These are phyloP conservation scores for Solanum chaucha DNA, from an alignment of 257 asterid genomes.

Conservation along the genomic window DNA sequence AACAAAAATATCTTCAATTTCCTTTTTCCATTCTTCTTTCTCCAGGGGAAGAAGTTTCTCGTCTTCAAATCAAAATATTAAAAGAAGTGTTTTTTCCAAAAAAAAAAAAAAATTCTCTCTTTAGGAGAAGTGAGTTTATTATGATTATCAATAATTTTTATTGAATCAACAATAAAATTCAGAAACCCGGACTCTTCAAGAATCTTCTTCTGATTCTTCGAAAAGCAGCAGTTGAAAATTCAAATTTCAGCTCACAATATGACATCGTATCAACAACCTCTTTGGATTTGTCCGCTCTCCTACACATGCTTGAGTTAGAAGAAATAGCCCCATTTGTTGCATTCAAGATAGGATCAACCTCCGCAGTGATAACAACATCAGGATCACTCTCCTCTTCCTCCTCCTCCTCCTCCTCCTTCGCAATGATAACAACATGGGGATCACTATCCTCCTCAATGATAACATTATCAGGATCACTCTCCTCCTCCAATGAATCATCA, in stretches of 20 bases:
- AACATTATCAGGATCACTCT: too few relatives aligned
- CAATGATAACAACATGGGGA: too few relatives aligned
- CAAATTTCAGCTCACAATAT: neutral
- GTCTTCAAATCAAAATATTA: slow-evolving; percentile 47
- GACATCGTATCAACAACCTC: neutral
- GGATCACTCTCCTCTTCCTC: too few relatives aligned
- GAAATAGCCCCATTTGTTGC: neutral
- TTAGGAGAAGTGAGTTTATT: slow-evolving; percentile 1
- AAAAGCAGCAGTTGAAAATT: neutral
- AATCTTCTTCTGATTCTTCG: neutral
- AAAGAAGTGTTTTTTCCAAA: slow-evolving; percentile 11
- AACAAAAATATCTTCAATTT: slow-evolving; percentile 31
- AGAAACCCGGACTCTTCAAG: neutral
- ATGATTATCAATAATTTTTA: slow-evolving; percentile 10
- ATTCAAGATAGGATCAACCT: neutral
- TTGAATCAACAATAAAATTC: slow-evolving; percentile 9
- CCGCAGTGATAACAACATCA: neutral
- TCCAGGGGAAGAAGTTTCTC: slow-evolving; percentile 15
- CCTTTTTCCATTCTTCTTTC: slow-evolving; percentile 33
- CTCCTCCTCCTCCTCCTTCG: too few relatives aligned
- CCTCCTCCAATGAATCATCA: neutral
- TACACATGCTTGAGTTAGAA: neutral
- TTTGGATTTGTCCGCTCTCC: neutral
- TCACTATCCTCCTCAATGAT: too few relatives aligned
- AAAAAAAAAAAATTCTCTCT: neutral